Conservation (phyloP, 139 green algal species). For the Zygnema cylindricum region DNA sequence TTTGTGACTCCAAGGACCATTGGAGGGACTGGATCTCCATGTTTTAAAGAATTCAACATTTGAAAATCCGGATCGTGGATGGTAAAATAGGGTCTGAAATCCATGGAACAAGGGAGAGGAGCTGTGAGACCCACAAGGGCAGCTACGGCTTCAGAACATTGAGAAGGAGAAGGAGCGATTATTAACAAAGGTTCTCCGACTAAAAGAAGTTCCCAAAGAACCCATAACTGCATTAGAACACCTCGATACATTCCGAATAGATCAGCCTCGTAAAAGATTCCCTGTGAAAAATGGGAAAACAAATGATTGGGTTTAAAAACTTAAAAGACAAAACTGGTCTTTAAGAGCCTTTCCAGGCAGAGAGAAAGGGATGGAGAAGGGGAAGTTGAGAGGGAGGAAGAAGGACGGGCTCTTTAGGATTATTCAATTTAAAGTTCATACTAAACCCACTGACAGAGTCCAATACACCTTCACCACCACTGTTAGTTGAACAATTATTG, state of each 20-base stretch:
- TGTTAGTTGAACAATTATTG: too few species aligned
- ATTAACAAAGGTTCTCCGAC: slow-evolving; percentile 82
- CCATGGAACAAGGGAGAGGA: slow-evolving; percentile 79
- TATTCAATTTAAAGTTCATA: too few species aligned
- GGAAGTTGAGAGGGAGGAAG: slow-evolving; percentile 2
- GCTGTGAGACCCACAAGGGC: slow-evolving; percentile 77
- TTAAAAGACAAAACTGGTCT: neutral
- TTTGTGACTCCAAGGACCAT: slow-evolving; percentile 88
- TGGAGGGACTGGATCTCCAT: slow-evolving; percentile 64
- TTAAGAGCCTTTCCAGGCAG: neutral
- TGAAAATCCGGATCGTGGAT: slow-evolving; percentile 87
- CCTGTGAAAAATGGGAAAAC: too few species aligned
- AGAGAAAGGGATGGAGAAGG: slow-evolving; percentile 12
- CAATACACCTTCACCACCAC: too few species aligned
- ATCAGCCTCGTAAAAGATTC: slow-evolving; percentile 68
- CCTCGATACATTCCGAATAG: slow-evolving; percentile 66
- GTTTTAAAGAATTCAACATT: slow-evolving; percentile 60
- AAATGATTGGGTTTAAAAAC: too few species aligned
- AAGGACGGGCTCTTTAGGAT: neutral
- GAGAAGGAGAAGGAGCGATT: slow-evolving; percentile 74
- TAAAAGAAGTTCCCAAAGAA: slow-evolving; percentile 86
- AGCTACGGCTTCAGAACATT: slow-evolving; percentile 72
- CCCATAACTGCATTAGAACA: slow-evolving; percentile 71
- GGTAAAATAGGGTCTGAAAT: slow-evolving; percentile 91
- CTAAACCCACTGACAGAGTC: too few species aligned